These are phyloP conservation scores for Boletellus emodensis DNA, from an alignment of 768 basidiomycete species.

Conservation along the genomic window DNA sequence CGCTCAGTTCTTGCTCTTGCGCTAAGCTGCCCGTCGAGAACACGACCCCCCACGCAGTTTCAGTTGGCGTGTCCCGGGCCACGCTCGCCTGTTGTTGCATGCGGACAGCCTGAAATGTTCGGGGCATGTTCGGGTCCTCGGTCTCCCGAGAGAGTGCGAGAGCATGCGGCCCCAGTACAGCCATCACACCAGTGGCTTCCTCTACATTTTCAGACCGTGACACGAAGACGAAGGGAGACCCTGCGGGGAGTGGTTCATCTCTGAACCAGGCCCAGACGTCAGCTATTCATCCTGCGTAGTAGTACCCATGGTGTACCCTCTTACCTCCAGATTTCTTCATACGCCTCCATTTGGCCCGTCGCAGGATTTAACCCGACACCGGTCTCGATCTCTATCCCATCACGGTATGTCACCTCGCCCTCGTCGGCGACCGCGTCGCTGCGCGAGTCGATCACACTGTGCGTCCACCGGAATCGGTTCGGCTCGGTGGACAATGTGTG, in stretches of 20 bases:
- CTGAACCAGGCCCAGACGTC: constrained; percentile 4
- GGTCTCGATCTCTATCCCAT: constrained; percentile 23
- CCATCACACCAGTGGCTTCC: constrained; percentile 19
- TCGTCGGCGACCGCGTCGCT: constrained; percentile 13
- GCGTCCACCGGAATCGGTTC: constrained; percentile 16
- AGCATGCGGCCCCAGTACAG: constrained; percentile 22
- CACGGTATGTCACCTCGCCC: constrained; percentile 15
- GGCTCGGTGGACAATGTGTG: constrained; percentile 18
- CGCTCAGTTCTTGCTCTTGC: constrained; percentile 14
- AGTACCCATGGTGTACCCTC: not conserved
- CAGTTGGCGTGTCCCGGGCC: not conserved
- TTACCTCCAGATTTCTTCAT: constrained; percentile 25
- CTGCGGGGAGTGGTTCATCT: constrained; percentile 15
- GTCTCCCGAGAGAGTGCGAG: constrained; percentile 19
- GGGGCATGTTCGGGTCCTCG: not conserved
- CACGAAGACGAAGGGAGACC: constrained; percentile 20
- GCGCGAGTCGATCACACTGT: constrained; percentile 19
- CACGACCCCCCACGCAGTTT: constrained; percentile 3
- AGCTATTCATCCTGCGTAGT: not conserved
- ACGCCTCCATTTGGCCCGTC: constrained; percentile 15
- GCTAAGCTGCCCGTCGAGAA: constrained; percentile 13
- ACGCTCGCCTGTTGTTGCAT: constrained; percentile 1
- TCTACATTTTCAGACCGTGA: constrained; percentile 13
- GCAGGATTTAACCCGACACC: constrained; percentile 22
- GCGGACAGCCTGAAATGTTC: constrained; percentile 16